A percentile compares a stretch with the other conserved stretches of the same genome.
phyloP scores from a whole-genome alignment of 2,329 filamentous ascomycete species.

The Xylariales sp. region DNA sequence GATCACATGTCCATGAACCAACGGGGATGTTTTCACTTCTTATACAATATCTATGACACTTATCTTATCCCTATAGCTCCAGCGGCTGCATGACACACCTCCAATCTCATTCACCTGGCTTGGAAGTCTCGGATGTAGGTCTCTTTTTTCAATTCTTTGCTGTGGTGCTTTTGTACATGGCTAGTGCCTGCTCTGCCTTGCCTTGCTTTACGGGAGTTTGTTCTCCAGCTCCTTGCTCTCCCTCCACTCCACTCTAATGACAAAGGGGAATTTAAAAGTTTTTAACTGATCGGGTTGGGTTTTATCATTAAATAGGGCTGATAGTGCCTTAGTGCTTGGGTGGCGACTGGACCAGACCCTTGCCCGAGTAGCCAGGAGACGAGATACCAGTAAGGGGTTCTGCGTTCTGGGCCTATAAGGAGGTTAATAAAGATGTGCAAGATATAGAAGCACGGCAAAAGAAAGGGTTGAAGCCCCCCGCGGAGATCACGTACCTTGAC shows the following conservation, averaged over 20 bases:
- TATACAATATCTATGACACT: no score
- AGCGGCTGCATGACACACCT: no score
- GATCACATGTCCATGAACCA: no score
- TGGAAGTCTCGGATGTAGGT: neutral
- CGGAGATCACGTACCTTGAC: conserved; percentile 65
- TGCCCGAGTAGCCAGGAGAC: conserved; percentile 72
- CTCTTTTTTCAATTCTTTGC: conserved; percentile 2
- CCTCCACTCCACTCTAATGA: no score
- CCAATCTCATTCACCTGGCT: no score
- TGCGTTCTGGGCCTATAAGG: conserved; percentile 67
- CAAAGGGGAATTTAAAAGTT: conserved; percentile 28
- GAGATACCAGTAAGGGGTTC: conserved; percentile 84
- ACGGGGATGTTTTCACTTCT: no score
- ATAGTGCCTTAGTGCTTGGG: conserved; percentile 36
- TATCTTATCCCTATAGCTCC: no score
- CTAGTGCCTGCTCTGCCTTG: conserved; percentile 13
- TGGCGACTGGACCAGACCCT: conserved; percentile 72
- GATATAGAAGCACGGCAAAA: neutral
- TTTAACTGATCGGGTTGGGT: conserved; percentile 13
- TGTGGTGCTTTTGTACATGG: neutral
- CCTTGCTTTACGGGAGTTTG: no score
- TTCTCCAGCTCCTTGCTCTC: no score
- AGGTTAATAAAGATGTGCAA: conserved; percentile 1
- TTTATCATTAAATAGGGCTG: no score
- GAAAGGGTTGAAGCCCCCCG: neutral